These are phyloP conservation scores for Somion occarium DNA, from an alignment of 1,284 basidiomycete genomes.

Conservation along the genomic window DNA sequence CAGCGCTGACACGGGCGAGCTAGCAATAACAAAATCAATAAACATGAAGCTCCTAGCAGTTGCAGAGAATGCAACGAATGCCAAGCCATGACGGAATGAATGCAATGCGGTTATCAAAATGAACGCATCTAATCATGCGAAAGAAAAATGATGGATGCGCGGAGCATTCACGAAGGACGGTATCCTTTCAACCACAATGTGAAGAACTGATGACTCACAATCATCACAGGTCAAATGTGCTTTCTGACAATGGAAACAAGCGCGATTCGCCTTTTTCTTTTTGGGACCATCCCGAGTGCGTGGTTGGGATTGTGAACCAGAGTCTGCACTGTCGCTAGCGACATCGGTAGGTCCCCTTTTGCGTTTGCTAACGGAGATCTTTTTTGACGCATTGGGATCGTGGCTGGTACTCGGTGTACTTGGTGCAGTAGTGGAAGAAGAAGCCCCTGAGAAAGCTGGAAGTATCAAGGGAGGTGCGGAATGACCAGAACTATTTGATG, in stretches of 20 bases:
- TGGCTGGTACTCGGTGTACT: slow-evolving; percentile 17
- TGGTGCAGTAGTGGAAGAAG: slow-evolving; percentile 17
- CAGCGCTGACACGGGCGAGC: slow-evolving; percentile 95
- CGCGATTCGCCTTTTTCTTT: slow-evolving; percentile 91
- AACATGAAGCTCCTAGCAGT: slow-evolving; percentile 3
- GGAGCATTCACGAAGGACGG: neutral
- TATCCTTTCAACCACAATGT: neutral
- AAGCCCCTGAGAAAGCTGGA: slow-evolving; percentile 3
- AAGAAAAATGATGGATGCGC: neutral
- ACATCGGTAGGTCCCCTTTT: slow-evolving; percentile 47
- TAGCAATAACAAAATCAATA: slow-evolving; percentile 30
- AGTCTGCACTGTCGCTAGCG: slow-evolving; percentile 38
- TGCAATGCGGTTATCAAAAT: neutral
- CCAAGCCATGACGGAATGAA: neutral
- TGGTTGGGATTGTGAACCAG: slow-evolving; percentile 32
- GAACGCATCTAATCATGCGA: neutral
- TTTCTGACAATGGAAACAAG: slow-evolving; percentile 93
- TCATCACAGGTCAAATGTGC: slow-evolving; percentile 98
- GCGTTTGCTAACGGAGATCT: slow-evolving; percentile 30
- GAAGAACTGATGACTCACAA: slow-evolving; percentile 45
- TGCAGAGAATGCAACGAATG: neutral
- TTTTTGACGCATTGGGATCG: slow-evolving; percentile 18
- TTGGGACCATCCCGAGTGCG: slow-evolving; percentile 65
- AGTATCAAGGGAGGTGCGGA: slow-evolving; percentile 16
- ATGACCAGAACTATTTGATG: slow-evolving; percentile 15